Evolutionary conservation across 495 filamentous ascomycete species (phyloP).

Genomic region (Tuber microsphaerosporum): DNA sequence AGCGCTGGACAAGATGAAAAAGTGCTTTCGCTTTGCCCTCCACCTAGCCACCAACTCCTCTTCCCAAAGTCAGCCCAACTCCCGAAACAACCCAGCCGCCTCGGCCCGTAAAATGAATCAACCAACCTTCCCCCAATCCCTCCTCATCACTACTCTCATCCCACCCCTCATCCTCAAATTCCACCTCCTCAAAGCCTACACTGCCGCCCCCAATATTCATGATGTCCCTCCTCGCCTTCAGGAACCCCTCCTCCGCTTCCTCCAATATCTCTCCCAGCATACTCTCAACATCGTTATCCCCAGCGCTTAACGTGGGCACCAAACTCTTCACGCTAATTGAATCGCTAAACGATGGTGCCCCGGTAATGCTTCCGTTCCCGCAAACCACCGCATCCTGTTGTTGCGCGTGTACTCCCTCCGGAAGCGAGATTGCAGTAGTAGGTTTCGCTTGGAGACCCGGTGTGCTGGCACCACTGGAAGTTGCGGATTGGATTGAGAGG

Average conservation of each 20-base stretch:
- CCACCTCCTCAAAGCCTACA: conserved; percentile 71
- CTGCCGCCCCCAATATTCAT: conserved; percentile 50
- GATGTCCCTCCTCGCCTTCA: conserved; percentile 36
- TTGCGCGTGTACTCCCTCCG: conserved; percentile 38
- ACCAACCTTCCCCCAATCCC: conserved; percentile 53
- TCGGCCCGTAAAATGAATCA: conserved; percentile 9
- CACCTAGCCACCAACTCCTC: conserved; percentile 33
- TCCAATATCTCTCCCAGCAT: conserved; percentile 58
- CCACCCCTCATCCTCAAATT: conserved; percentile 58
- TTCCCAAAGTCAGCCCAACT: conserved; percentile 16
- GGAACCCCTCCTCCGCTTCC: conserved; percentile 46
- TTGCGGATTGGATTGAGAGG: conserved; percentile 21
- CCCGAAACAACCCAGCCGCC: conserved; percentile 49
- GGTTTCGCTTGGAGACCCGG: conserved; percentile 36
- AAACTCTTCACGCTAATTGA: conserved; percentile 76
- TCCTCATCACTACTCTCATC: conserved; percentile 51
- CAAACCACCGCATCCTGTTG: conserved; percentile 34
- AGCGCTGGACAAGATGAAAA: conserved; percentile 87
- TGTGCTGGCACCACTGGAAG: conserved; percentile 22
- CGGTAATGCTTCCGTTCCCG: conserved; percentile 21
- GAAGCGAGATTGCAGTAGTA: conserved; percentile 41
- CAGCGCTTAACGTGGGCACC: conserved; percentile 61
- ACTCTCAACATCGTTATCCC: conserved; percentile 69
- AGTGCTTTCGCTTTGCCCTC: conserved; percentile 75
- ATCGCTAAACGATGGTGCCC: conserved; percentile 48